Evolutionary conservation across 768 basidiomycete species (phyloP).

Genomic region (Termitomyces sp.): DNA sequence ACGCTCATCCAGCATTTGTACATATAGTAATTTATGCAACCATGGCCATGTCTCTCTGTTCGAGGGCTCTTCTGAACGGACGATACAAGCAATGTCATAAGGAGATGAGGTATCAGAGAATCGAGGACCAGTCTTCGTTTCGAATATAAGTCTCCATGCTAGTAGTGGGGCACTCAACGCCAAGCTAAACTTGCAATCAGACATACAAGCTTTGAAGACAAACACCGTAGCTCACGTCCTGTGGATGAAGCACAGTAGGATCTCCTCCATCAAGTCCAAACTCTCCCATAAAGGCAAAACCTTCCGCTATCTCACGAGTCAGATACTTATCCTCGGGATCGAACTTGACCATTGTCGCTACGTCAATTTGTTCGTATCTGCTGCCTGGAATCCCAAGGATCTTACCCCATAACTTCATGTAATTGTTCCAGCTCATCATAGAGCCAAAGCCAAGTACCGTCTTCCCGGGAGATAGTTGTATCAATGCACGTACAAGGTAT

Average conservation of each 20-base stretch:
- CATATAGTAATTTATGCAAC: no score
- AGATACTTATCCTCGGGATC: not conserved
- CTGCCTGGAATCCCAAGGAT: slow-evolving; percentile 1
- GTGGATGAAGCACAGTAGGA: slow-evolving; percentile 2
- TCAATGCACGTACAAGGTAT: slow-evolving; percentile 2
- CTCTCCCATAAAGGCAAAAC: slow-evolving; percentile 3
- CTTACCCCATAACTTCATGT: slow-evolving; percentile 3
- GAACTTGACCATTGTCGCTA: not conserved
- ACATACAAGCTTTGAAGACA: not conserved
- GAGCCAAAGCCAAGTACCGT: slow-evolving; percentile 7
- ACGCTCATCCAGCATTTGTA: not conserved
- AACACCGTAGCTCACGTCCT: not conserved
- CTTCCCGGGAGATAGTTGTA: slow-evolving; percentile 2
- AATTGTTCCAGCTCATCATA: slow-evolving; percentile 7
- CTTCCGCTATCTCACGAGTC: not conserved
- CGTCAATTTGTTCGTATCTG: not conserved
- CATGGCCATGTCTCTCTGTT: not conserved
- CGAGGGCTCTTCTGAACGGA: not conserved
- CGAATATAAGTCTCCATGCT: slow-evolving; percentile 7
- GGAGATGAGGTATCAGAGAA: not conserved
- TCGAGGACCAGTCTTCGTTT: slow-evolving; percentile 5
- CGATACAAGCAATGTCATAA: not conserved
- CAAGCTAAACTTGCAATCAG: not conserved
- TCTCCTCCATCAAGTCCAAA: slow-evolving; percentile 7
- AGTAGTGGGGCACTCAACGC: slow-evolving; percentile 3